Base-by-base conservation (phyloP, 371 early-diverging fungal genomes). In the Syncephalastrum sp. region DNA sequence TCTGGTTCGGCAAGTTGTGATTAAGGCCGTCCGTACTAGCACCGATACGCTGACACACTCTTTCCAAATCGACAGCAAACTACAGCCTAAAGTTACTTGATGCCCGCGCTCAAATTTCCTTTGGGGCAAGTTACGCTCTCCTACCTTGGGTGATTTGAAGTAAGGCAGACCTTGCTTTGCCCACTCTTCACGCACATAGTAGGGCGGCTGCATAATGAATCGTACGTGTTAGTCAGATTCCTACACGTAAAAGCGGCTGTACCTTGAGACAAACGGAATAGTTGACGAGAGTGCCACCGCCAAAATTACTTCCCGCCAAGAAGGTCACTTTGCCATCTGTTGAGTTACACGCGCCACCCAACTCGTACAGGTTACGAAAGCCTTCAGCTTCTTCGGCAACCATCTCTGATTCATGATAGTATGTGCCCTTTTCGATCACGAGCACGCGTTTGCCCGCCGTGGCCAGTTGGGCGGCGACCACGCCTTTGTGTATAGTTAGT, bases 141-240 rank as follows among this genome's bases (percentile, higher is more conserved):
- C 2, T 59, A 67, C 68, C 58, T 65, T 74, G n/a, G 76, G 70
- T 5, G 86, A 73, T 1, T 59, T 41, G 58, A 90, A 88, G 58
- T 83, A 65, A 43, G 76, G 56, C 3, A 91, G 68, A 4, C 88
- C 85, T 54, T 73, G 60, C 38, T 77, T 76, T 7, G 87, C 83
- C 92, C 92, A 91, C 59, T 91, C 91, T 61, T 85, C 79, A 15
- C 91, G 84, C 77, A 61, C 66, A 77, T 57, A 84, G 65, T 49
- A 41, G 15, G 85, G 89, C 12, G 74, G 75, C 70, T 82, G 60
- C 16, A 48, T 33, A 0, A 21, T 21, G 21, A 21, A 21, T 21
- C 21, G 21, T 19, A 46, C 15, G 47, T 6, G 47, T 46, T 12
- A 23, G 47, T 19, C 2, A 6, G 16, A 13, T 1, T 33, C 2